Evolutionary conservation across 257 asterid species (phyloP).

Genomic region (Solanum habrochaites): DNA sequence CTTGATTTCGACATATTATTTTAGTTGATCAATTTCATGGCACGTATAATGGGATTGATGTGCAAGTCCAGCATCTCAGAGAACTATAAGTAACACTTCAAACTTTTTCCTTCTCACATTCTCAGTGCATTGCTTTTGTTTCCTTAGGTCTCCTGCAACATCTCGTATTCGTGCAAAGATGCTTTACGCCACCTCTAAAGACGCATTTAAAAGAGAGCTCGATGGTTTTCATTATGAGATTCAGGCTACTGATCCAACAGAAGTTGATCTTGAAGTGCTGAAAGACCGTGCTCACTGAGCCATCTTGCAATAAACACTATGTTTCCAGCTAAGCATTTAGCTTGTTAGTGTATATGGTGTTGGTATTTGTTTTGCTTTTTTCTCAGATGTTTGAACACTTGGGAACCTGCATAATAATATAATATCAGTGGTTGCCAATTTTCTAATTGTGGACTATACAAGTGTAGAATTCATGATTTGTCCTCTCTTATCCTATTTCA

Average conservation of each 20-base stretch:
- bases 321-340: background rate
- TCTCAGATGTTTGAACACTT: background rate
- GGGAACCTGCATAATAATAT: background rate
- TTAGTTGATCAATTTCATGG: background rate
- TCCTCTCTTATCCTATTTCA: background rate
- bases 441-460: background rate
- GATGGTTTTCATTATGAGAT: conserved; percentile 33
- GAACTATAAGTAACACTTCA: background rate
- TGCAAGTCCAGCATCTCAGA: background rate
- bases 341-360: background rate
- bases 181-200: conserved; percentile 34
- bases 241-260: conserved; percentile 31
- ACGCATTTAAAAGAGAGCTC: conserved; percentile 21
- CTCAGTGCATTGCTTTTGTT: background rate
- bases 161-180: conserved; percentile 26
- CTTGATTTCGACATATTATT: conserved; percentile 5
- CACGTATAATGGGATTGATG: background rate
- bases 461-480: background rate
- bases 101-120: background rate
- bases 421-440: background rate
- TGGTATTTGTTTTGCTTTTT: background rate
- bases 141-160: conserved; percentile 24
- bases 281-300: conserved; percentile 19
- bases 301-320: background rate
- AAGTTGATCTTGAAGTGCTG: conserved; percentile 30